These are phyloP conservation scores for Pouteria campechiana DNA, from an alignment of 179 eudicot species.

Conservation along the genomic window DNA sequence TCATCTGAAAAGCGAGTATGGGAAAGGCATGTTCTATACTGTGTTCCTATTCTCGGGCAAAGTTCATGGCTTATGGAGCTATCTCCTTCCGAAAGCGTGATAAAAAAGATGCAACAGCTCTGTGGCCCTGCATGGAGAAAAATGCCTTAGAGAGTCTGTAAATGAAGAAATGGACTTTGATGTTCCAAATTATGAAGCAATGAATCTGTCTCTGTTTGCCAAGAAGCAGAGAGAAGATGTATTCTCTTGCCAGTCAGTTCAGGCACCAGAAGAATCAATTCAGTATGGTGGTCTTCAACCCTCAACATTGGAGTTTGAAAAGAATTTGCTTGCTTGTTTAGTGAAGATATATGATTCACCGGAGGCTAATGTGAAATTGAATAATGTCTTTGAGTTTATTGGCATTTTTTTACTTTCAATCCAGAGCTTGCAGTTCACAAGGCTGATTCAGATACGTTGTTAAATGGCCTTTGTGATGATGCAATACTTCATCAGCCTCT, in stretches of 20 bases:
- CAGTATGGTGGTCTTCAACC: constrained; percentile 20
- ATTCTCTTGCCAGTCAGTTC: constrained; percentile 18
- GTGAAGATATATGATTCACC: constrained; percentile 83
- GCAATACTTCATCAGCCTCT: constrained; percentile 43
- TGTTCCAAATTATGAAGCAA: too few species aligned
- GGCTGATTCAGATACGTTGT: constrained; percentile 28
- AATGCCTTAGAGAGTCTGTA: constrained; percentile 71
- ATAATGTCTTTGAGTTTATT: constrained; percentile 88
- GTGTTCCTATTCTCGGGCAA: constrained; percentile 90
- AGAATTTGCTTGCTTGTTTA: constrained; percentile 50
- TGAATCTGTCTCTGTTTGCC: too few species aligned
- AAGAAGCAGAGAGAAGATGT: constrained; percentile 66
- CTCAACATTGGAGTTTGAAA: constrained; percentile 31
- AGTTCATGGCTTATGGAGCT: constrained; percentile 76
- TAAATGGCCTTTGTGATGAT: constrained; percentile 37
- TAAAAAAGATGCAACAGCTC: constrained; percentile 12
- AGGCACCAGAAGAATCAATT: constrained; percentile 17
- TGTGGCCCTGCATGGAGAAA: constrained; percentile 49
- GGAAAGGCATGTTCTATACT: constrained; percentile 88
- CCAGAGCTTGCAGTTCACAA: constrained; percentile 24
- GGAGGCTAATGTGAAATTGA: too few species aligned
- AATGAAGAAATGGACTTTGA: too few species aligned
- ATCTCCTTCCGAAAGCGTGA: constrained; percentile 19
- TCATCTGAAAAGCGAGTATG: constrained; percentile 60
- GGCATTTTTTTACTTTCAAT: constrained; percentile 81